Conservation (phyloP, 2,329 filamentous ascomycete species). For the Pestalotiopsis sp. region DNA sequence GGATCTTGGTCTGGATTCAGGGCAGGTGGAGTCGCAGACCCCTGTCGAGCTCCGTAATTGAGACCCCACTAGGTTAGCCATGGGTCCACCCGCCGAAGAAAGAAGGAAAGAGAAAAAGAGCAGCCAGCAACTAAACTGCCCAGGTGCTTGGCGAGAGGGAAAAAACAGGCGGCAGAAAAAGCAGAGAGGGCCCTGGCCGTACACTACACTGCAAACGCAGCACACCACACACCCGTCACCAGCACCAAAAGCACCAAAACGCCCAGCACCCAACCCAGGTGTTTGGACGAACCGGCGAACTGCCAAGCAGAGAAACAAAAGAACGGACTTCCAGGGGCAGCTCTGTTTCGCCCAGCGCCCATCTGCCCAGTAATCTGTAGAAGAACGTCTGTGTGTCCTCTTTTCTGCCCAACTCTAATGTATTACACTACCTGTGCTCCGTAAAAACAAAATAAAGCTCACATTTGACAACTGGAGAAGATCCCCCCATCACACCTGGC, state of each 20-base stretch:
- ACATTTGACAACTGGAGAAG: neutral
- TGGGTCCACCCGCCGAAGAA: neutral
- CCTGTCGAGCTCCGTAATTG: neutral
- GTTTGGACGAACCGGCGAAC: neutral
- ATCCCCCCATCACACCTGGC: neutral
- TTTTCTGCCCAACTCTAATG: neutral
- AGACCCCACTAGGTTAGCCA: neutral
- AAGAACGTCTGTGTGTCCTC: neutral
- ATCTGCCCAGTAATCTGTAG: neutral
- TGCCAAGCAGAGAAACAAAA: neutral
- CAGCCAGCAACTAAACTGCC: neutral
- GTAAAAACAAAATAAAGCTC: neutral
- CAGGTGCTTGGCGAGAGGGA: too few species aligned
- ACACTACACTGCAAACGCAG: too few species aligned
- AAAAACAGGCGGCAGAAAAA: neutral
- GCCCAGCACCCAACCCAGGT: neutral
- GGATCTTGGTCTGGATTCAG: slow-evolving; percentile 1
- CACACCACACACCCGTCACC: neutral
- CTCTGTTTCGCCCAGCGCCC: neutral
- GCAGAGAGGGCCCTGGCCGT: neutral
- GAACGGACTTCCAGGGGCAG: neutral
- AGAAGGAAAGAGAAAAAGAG: neutral
- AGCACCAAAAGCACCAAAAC: neutral
- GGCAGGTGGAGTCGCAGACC: neutral
- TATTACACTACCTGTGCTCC: neutral